A percentile compares a stretch with the other conserved stretches of the same genome.
Conservation (phyloP, 306 rosid genomes). For the Ormosia semicastrata region DNA sequence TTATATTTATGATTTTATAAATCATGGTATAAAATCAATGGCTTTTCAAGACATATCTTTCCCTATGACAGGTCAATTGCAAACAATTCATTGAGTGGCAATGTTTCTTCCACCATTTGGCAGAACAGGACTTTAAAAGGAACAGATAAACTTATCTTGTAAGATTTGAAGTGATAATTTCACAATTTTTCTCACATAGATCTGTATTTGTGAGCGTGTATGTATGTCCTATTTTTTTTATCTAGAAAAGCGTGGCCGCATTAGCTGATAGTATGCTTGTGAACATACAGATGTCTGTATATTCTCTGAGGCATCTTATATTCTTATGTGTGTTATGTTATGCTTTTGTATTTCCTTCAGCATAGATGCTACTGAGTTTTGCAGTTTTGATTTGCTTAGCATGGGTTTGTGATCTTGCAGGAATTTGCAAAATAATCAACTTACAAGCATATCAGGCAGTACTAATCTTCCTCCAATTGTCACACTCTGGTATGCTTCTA, state of each 20-base stretch:
- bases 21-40: background rate
- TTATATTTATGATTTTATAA: background rate
- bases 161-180: conserved; percentile 38
- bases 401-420: conserved; percentile 47
- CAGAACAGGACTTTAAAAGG: conserved; percentile 42
- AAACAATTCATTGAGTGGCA: conserved; percentile 65
- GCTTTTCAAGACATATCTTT: background rate
- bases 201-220: background rate
- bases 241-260: background rate
- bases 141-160: conserved; percentile 49
- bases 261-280: background rate
- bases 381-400: conserved; percentile 13
- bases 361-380: background rate
- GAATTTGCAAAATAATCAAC: conserved; percentile 64
- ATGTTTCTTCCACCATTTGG: conserved; percentile 74
- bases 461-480: conserved; percentile 59
- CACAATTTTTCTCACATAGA: background rate
- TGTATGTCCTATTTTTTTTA: background rate
- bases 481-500: conserved; percentile 60
- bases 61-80: conserved; percentile 72
- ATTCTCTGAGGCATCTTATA: background rate
- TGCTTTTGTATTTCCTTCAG: background rate
- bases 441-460: conserved; percentile 58
- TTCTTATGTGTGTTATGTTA: background rate
- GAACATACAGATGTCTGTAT: background rate